Evolutionary conservation across 257 asterid species (phyloP).

Genomic region (Solanum piurae): DNA sequence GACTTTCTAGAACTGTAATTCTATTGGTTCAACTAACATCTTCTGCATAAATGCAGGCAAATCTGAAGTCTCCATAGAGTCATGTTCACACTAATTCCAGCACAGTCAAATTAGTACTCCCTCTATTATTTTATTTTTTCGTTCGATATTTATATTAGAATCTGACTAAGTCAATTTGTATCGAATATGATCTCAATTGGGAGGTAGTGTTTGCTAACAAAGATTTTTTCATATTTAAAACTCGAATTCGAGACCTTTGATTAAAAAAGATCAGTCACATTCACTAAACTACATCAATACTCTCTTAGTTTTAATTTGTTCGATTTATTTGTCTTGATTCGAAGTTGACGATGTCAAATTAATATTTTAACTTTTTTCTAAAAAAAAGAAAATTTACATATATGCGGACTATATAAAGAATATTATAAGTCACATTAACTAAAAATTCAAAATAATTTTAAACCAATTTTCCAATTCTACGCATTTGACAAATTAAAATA

Average conservation of each 20-base stretch:
- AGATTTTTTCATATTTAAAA: too few species aligned
- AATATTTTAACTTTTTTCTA: neutral
- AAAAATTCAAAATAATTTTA: neutral
- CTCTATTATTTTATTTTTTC: neutral
- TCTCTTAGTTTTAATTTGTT: neutral
- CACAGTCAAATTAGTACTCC: neutral
- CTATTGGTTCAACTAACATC: neutral
- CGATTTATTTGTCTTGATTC: neutral
- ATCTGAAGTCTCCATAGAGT: neutral
- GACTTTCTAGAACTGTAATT: neutral
- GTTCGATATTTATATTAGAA: too few species aligned
- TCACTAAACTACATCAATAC: neutral
- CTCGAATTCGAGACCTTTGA: rapidly evolving
- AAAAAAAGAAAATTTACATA: neutral
- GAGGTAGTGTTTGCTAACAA: neutral
- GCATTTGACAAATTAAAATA: neutral
- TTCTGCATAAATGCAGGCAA: neutral
- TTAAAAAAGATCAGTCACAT: too few species aligned
- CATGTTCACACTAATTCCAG: neutral
- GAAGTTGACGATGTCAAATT: neutral
- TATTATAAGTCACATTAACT: neutral
- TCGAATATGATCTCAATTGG: neutral
- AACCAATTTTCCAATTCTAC: neutral
- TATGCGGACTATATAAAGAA: neutral
- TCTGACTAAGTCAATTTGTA: neutral